Evolutionary conservation across 352 stramenopile species (phyloP), one percentile per base, ranked within the genome.

Genomic region (Pythium brassicae): DNA sequence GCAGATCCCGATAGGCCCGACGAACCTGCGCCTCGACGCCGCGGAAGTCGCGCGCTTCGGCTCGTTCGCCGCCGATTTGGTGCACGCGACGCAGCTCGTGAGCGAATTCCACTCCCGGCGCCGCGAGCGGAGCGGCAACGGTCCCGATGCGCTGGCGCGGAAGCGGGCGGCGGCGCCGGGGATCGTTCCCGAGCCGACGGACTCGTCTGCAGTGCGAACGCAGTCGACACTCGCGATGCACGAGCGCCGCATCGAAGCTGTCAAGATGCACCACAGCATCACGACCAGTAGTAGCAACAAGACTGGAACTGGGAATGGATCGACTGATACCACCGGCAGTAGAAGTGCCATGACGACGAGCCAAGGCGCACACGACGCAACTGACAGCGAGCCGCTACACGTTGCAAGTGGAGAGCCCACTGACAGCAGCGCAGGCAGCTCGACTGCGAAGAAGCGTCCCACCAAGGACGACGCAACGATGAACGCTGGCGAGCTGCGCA

Each of bases 1-100:
- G 12, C 83, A 93, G 55, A 83, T 91, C 50, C 83, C 83, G 1
- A 72, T 93, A 39, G 83, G 80, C 1, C 76, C 80, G 2, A 85
- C 83, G 4, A 72, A 74, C 42, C 61, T 91, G 35, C 58, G 59
- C 11, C 57, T 93, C 7, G 68, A 84, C 22, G 40, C 66, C 0
- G 22, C 65, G 1, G 78, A 91, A 45, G 45, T 89, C 0, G 39
- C 52, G 4, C 35, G 42, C 14, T 88, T 86, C 57, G 80, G 77
- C 0, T 61, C 68, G 8, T 77, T 91, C 46, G 64, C 58, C 0
- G 35, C 56, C 12, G 73, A 65, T 4, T 48, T 93, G 10, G 57
- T 91, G 25, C 72, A 87, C 46, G 78, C 83, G 0, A 80, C 75
- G 29, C 57, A 72, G 47, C 59, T 91, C n/a, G 68, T 93, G 57